phyloP scores from a whole-genome alignment of 2,329 filamentous ascomycete species.

The Colletotrichum cordylinicola region DNA sequence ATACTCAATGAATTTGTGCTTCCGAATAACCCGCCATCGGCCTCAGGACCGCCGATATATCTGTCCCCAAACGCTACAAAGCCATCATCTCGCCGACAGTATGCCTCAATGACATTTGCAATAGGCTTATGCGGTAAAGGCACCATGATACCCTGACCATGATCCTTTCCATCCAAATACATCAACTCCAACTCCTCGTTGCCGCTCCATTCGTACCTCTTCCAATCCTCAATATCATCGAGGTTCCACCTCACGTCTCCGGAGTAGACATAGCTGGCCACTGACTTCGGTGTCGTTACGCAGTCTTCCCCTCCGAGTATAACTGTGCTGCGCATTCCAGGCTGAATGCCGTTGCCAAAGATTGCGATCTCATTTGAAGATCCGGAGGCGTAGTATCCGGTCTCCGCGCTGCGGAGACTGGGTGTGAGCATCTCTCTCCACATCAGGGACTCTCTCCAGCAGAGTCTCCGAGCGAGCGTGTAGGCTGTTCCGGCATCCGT shows the following conservation, averaged over 20 bases:
- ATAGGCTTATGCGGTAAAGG: slow-evolving; percentile 4
- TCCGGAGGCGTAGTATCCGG: slow-evolving; percentile 6
- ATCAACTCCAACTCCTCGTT: slow-evolving; percentile 27
- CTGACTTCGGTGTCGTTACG: slow-evolving; percentile 22
- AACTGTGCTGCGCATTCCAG: slow-evolving; percentile 31
- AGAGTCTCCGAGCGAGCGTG: slow-evolving; percentile 69
- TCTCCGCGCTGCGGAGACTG: neutral
- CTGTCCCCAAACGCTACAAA: slow-evolving; percentile 10
- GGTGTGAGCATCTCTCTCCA: slow-evolving; percentile 69
- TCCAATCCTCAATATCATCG: slow-evolving; percentile 7
- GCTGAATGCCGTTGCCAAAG: slow-evolving; percentile 26
- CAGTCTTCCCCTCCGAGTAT: slow-evolving; percentile 28
- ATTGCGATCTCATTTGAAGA: slow-evolving; percentile 3
- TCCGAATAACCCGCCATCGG: neutral
- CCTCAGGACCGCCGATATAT: slow-evolving; percentile 7
- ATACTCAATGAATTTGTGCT: neutral
- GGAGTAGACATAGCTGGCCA: slow-evolving; percentile 28
- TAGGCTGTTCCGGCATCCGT: slow-evolving; percentile 71
- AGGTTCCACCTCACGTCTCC: slow-evolving; percentile 20
- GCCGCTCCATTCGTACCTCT: slow-evolving; percentile 25
- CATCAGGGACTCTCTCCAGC: slow-evolving; percentile 73
- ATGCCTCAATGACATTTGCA: slow-evolving; percentile 8
- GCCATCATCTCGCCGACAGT: slow-evolving; percentile 12
- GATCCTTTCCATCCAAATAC: slow-evolving; percentile 27
- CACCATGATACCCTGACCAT: slow-evolving; percentile 25